A percentile compares a stretch with the other conserved stretches of the same genome.
Evolutionary conservation across 1,284 basidiomycete genomes (phyloP).

Genomic region (Phaffia rhodozyma): DNA sequence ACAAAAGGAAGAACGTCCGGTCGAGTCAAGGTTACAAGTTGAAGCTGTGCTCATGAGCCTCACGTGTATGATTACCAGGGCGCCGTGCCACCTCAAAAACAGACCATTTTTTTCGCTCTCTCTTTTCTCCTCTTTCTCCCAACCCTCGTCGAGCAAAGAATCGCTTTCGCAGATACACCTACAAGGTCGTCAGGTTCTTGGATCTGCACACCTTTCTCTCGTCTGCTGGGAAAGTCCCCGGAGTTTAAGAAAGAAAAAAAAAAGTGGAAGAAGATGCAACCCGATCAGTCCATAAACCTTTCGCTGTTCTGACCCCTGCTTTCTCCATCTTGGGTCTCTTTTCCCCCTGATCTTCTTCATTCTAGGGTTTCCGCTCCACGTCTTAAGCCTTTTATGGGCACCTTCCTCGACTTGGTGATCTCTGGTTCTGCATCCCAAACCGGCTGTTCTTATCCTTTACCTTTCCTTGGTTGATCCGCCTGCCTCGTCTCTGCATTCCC

Average conservation of each 20-base stretch:
- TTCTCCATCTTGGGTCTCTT: slow-evolving; percentile 33
- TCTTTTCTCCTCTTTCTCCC: slow-evolving; percentile 20
- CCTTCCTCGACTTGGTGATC: not conserved
- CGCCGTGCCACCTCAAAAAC: too few species aligned
- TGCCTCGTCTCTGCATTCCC: too few species aligned
- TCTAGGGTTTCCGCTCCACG: slow-evolving; percentile 20
- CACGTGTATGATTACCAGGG: too few species aligned
- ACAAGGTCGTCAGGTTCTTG: slow-evolving; percentile 43
- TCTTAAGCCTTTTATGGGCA: not conserved
- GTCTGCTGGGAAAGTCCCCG: slow-evolving; percentile 87
- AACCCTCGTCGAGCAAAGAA: slow-evolving; percentile 52
- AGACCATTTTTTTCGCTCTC: not conserved
- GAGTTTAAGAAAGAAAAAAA: slow-evolving; percentile 36
- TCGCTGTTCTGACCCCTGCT: not conserved
- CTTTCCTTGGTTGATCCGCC: too few species aligned
- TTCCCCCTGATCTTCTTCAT: slow-evolving; percentile 40
- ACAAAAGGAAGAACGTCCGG: too few species aligned
- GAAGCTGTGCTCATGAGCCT: too few species aligned
- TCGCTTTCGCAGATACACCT: slow-evolving; percentile 65
- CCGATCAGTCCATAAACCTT: not conserved
- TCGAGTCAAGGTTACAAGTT: too few species aligned
- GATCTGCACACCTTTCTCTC: slow-evolving; percentile 30
- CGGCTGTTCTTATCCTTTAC: too few species aligned
- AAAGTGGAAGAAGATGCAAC: too few species aligned
- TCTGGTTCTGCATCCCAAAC: not conserved